Percentiles rank a stretch among this genome's conserved stretches.
Conservation (phyloP, 345 rosid genomes). For the Syzygium grande region DNA sequence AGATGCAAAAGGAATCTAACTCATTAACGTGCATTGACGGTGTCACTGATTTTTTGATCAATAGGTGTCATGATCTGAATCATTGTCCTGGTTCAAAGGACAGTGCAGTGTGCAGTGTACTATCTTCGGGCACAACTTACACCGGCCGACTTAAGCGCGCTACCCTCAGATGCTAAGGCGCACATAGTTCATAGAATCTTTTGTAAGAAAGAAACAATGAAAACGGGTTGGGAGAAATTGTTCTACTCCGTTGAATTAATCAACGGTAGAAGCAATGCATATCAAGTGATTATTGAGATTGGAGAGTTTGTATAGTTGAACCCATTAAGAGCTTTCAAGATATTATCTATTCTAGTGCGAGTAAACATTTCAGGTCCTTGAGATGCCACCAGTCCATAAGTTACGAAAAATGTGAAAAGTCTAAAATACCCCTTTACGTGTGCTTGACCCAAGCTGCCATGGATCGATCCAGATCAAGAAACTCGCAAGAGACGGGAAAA, state of each 20-base stretch:
- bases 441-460: too few relatives aligned
- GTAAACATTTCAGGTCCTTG: not conserved
- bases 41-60: not conserved
- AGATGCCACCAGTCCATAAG: too few relatives aligned
- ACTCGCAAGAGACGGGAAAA: too few relatives aligned
- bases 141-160: not conserved
- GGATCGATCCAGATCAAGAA: too few relatives aligned
- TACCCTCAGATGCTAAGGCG: fast-evolving
- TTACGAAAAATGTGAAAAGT: too few relatives aligned
- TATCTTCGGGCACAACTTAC: not conserved
- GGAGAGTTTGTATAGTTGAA: too few relatives aligned
- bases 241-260: not conserved
- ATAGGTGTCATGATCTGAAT: too few relatives aligned
- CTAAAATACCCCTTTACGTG: too few relatives aligned
- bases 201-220: not conserved
- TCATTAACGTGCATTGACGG: too few relatives aligned
- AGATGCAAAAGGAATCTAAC: too few relatives aligned
- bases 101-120: fast-evolving
- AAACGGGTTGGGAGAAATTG: fast-evolving
- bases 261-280: not conserved
- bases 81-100: not conserved
- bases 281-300: not conserved
- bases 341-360: too few relatives aligned
- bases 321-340: too few relatives aligned
- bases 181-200: fast-evolving